Base-by-base conservation (phyloP, 2,329 filamentous ascomycete genomes). In the Metarhizium robertsii region DNA sequence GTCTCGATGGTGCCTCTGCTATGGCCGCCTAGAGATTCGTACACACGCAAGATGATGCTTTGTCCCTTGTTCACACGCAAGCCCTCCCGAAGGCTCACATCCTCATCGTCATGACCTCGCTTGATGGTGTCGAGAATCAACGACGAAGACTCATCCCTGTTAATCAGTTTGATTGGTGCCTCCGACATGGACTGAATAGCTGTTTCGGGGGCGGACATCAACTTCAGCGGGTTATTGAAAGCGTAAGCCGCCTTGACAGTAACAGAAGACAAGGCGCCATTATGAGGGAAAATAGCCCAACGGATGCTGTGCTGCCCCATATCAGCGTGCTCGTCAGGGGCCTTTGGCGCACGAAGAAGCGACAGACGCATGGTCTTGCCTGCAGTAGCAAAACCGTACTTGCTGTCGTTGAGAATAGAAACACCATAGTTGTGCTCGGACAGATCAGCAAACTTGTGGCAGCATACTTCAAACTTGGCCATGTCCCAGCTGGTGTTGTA, bases 401-500 rank as follows among this genome's bases (percentile, higher is more conserved):
- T 96, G 74, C 85, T 90, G 71, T 97, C 92, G 66, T 97, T 97
- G 57, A 97, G 79, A 59, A 97, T 88, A 2, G 89, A 92, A 7
- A 97, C 90, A 60, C 92, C 92, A 64, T 95, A 96, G 53, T 86
- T 87, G 65, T 88, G 79, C 70, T 96, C 92, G 0, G 88, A 92
- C 30, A 96, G 75, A 70, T 96, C 92, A 11, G 92, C 92, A 77
- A 90, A 96, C 68, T 92, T 92, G 75, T 96, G 92, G 69, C 88
- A 92, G 78, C 91, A 96, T 53, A 96, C 92, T 74, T 96, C 92
- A 64, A 96, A 96, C 66, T 96, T 96, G 66, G 92, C 92, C 91
- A 95, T 95, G 67, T 96, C 91, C 91, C 91, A 96, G 62, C 83
- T 80, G 3, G 94, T 99, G 74, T 99, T 99, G 80, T 96, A 97